A percentile compares a stretch with the other conserved stretches of the same genome.
phyloP scores from a whole-genome alignment of 2,329 filamentous ascomycete species.

The Colletotrichum sp. region DNA sequence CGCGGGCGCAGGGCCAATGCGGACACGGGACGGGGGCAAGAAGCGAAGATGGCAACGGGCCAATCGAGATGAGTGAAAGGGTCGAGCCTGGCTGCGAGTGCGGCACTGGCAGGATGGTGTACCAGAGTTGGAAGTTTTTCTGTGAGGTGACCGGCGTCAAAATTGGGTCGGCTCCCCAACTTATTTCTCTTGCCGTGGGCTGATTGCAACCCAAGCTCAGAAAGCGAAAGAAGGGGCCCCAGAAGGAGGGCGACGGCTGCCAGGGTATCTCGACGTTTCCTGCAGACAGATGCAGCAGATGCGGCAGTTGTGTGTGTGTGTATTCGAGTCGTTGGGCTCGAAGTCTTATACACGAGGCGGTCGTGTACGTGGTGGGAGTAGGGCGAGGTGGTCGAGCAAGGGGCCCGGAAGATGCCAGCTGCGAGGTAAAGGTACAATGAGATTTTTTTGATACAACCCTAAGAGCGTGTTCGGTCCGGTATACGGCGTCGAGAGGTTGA shows the following conservation, averaged over 20 bases:
- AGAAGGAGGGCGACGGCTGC: background rate
- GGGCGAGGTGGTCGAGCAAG: background rate
- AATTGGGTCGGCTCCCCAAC: conserved; percentile 20
- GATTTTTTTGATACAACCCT: conserved; percentile 1
- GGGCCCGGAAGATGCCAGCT: background rate
- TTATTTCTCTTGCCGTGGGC: conserved; percentile 11
- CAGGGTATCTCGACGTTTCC: background rate
- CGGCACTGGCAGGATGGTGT: conserved; percentile 16
- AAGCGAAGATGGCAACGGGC: conserved; percentile 13
- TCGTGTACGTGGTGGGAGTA: background rate
- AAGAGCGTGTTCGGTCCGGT: background rate
- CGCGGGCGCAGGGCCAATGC: conserved; percentile 3
- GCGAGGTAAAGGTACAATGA: background rate
- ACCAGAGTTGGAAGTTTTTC: conserved; percentile 12
- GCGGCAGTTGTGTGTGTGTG: background rate
- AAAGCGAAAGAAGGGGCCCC: background rate
- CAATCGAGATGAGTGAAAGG: conserved; percentile 16
- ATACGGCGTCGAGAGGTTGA: background rate
- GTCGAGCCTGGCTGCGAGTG: conserved; percentile 9
- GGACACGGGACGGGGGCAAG: conserved; percentile 10
- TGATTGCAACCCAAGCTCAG: conserved; percentile 12
- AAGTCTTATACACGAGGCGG: background rate
- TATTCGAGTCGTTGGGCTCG: background rate
- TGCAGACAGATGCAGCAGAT: background rate
- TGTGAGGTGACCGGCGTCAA: conserved; percentile 17